phyloP scores from a whole-genome alignment of 805 yeast genomes.

The Cyberlindnera bimundalis region DNA sequence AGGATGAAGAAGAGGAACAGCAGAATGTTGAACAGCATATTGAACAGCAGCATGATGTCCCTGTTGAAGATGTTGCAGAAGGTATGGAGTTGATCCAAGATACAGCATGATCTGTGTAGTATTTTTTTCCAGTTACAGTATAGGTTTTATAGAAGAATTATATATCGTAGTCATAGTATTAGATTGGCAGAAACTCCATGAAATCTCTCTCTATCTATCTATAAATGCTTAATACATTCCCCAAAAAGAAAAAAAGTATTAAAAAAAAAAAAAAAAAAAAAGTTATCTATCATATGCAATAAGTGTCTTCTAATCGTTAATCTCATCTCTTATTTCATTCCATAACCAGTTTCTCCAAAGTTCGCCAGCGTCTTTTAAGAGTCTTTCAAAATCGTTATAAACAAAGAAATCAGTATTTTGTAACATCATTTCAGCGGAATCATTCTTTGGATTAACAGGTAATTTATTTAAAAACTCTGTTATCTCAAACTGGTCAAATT shows the following conservation, averaged over 20 bases:
- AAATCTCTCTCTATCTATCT: too few species aligned
- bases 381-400: conserved; percentile 64
- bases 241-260: too few species aligned
- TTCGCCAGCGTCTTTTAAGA: conserved; percentile 78
- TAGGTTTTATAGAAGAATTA: too few species aligned
- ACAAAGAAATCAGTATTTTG: conserved; percentile 33
- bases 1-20: conserved; percentile 31
- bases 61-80: neutral
- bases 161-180: too few species aligned
- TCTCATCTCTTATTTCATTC: conserved; percentile 49
- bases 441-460: conserved; percentile 8
- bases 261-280: neutral
- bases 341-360: conserved; percentile 83
- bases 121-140: too few species aligned
- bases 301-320: conserved; percentile 13
- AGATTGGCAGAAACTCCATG: too few species aligned
- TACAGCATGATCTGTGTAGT: neutral
- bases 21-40: too few species aligned
- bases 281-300: neutral
- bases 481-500: conserved; percentile 87
- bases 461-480: conserved; percentile 65
- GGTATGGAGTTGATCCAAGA: neutral
- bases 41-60: too few species aligned
- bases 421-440: conserved; percentile 28
- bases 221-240: neutral